phyloP scores from a whole-genome alignment of 495 filamentous ascomycete species.

The Cercophora scortea region DNA sequence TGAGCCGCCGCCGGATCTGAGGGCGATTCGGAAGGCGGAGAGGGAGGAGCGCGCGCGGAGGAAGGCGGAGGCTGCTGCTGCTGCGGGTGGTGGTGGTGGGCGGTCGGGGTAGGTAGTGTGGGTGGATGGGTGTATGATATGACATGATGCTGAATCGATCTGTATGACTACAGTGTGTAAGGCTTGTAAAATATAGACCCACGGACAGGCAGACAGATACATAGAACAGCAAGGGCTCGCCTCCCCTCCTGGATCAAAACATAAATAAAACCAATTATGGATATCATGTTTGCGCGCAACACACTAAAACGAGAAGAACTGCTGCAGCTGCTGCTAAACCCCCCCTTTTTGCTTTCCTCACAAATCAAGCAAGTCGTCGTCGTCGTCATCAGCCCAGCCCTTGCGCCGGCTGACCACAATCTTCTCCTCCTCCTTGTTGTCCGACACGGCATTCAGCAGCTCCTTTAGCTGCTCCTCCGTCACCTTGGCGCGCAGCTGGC shows the following conservation, averaged over 20 bases:
- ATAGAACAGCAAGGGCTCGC: not conserved
- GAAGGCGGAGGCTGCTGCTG: slow-evolving; percentile 9
- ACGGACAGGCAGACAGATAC: not conserved
- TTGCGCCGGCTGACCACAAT: slow-evolving; percentile 80
- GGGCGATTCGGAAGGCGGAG: slow-evolving; percentile 65
- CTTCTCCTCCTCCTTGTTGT: slow-evolving; percentile 63
- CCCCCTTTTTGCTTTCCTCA: slow-evolving; percentile 4
- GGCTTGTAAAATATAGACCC: not conserved
- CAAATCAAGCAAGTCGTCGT: slow-evolving; percentile 71
- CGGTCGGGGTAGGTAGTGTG: not conserved
- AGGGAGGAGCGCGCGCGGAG: slow-evolving; percentile 57
- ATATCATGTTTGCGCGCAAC: not conserved
- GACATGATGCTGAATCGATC: not conserved
- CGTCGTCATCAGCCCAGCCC: slow-evolving; percentile 75
- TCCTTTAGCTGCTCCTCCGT: slow-evolving; percentile 92
- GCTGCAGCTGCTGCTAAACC: not conserved
- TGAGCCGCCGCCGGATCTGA: slow-evolving; percentile 83
- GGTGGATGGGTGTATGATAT: not conserved
- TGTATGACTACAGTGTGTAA: not conserved
- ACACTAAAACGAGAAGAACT: not conserved
- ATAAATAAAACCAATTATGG: not conserved
- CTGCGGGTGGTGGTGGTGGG: slow-evolving; percentile 8
- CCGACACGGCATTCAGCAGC: slow-evolving; percentile 71
- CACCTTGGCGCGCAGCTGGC: slow-evolving; percentile 80
- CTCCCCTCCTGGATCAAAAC: not conserved